Conservation (phyloP, 169 alveolate species). For the Hepatocystis sp. region DNA sequence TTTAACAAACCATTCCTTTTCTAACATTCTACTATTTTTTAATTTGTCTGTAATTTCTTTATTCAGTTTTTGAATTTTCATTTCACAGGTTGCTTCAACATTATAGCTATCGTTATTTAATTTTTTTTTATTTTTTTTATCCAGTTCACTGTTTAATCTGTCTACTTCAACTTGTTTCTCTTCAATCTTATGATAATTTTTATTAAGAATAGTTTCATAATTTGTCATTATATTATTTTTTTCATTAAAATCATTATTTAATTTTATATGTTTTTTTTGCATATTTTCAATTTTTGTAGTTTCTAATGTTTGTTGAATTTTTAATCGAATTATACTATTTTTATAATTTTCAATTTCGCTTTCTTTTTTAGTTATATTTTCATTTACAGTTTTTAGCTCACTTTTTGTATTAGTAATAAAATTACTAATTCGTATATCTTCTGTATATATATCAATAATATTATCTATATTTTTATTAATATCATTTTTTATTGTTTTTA, state of each 20-base stretch:
- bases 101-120: slow-evolving; percentile 16
- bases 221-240: slow-evolving; percentile 19
- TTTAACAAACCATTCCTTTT: slow-evolving; percentile 69
- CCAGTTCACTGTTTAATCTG: slow-evolving; percentile 55
- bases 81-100: slow-evolving; percentile 26
- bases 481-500: slow-evolving; percentile 43
- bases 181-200: slow-evolving; percentile 66
- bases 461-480: slow-evolving; percentile 50
- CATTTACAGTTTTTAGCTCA: slow-evolving; percentile 24
- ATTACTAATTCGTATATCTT: slow-evolving; percentile 45
- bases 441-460: slow-evolving; percentile 40
- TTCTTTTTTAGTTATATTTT: slow-evolving; percentile 66
- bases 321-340: slow-evolving; percentile 48
- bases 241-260: slow-evolving; percentile 37
- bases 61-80: slow-evolving; percentile 54
- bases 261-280: slow-evolving; percentile 26
- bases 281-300: slow-evolving; percentile 66
- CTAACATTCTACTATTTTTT: slow-evolving; percentile 37
- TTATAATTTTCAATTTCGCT: slow-evolving; percentile 68
- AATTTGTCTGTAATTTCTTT: slow-evolving; percentile 31
- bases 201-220: slow-evolving; percentile 20
- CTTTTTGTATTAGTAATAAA: slow-evolving; percentile 29
- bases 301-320: slow-evolving; percentile 69
- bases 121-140: slow-evolving; percentile 51
- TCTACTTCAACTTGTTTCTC: slow-evolving; percentile 57